phyloP scores from a whole-genome alignment of 192 early-diverging fungal species.

The Coemansia javaensis region DNA sequence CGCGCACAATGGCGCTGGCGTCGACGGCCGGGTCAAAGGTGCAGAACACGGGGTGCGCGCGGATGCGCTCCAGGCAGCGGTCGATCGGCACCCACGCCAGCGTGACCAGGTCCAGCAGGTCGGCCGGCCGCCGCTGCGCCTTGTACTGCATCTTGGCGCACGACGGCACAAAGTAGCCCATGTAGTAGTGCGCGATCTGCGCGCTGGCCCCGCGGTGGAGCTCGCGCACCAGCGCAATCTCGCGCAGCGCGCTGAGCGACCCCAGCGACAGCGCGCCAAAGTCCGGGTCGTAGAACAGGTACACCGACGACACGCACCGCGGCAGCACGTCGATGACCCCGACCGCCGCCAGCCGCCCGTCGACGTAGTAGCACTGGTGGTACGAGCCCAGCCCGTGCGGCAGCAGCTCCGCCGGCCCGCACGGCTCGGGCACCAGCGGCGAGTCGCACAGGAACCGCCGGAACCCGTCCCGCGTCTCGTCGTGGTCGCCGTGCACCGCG shows the following conservation, averaged over 20 bases:
- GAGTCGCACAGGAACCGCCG: constrained; percentile 69
- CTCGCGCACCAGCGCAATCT: constrained; percentile 63
- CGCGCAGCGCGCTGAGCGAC: constrained; percentile 79
- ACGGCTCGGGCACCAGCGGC: constrained; percentile 51
- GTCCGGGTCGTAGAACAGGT: constrained; percentile 93
- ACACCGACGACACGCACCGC: constrained; percentile 83
- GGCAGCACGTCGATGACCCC: constrained; percentile 93
- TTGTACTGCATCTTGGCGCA: constrained; percentile 97
- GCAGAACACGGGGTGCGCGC: constrained; percentile 23
- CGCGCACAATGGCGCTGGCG: constrained; percentile 9
- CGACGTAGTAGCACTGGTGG: constrained; percentile 89
- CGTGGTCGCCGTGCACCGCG: constrained; percentile 71
- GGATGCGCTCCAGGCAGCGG: constrained; percentile 34
- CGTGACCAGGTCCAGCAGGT: constrained; percentile 68
- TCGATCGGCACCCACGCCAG: constrained; percentile 45
- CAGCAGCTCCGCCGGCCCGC: background rate
- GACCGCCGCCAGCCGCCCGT: constrained; percentile 76
- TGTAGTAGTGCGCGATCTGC: constrained; percentile 77
- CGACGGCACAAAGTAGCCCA: constrained; percentile 91
- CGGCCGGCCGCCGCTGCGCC: constrained; percentile 77
- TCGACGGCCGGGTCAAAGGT: constrained; percentile 32
- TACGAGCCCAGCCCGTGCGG: constrained; percentile 64
- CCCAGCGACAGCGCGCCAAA: constrained; percentile 72
- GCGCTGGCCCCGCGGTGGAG: constrained; percentile 40
- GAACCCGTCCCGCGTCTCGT: constrained; percentile 53